Evolutionary conservation across 805 yeast species (phyloP), one percentile per base, ranked within the genome.

Genomic region (Kluyveromyces siamensis): DNA sequence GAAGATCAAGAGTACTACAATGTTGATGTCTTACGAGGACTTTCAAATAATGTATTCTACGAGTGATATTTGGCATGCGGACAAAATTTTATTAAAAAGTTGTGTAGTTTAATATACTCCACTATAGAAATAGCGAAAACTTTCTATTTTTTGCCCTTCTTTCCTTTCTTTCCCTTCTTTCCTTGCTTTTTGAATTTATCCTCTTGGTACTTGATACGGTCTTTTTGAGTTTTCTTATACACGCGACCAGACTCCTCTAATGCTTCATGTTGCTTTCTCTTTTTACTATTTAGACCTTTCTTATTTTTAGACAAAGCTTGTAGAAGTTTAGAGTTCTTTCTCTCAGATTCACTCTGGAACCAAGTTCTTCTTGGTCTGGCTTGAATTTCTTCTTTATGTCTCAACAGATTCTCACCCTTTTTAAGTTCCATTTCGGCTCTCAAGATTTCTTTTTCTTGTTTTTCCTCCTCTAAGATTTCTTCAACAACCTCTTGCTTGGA

Each of bases 331-430:
- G 70, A 57, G 57, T 70, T 59, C 41, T 69, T 65, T 58, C 72
- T 70, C 35, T 75, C 79, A 45, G 67, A 61, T 49, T 62, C 74
- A 46, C 67, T 72, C 68, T 87, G 91, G 67, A 93, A 91, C 99
- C 99, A 93, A 0, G 99, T 93, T 71, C 99, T 81, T 67, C 79
- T 88, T 35, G 99, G 98, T 61, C 97, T 79, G 1, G 96, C 72
- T 55, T 79, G 76, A 61, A 93, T 93, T 67, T 93, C 98, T 47
- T 77, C 78, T 55, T 80, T 79, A 59, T 86, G 89, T 61, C 78
- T 84, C 53, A 93, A 69, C 64, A 93, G 58, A 66, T 93, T 93
- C 59, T 84, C 85, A 49, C 96, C 96, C 66, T 85, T 87, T 54
- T 76, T 77, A 43, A 91, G 67, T 64, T 93, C 93, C 85, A 88